phyloP scores from a whole-genome alignment of 2,329 filamentous ascomycete genomes.

The Karstenula rhodostoma region DNA sequence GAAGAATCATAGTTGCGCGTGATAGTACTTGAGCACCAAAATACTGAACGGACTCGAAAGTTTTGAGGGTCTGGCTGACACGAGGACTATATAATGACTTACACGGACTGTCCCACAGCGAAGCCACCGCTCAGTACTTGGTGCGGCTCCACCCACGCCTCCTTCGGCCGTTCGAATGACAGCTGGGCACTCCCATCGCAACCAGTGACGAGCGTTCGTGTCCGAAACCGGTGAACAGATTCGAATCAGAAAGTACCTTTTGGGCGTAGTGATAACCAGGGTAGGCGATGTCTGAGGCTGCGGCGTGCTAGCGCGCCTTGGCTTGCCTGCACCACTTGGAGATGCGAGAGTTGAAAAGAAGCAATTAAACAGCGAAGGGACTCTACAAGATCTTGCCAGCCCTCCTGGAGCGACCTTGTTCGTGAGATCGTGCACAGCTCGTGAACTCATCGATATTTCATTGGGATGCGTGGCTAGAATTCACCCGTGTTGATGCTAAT shows the following conservation, averaged over 20 bases:
- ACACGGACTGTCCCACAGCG: slow-evolving; percentile 7
- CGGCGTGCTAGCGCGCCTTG: slow-evolving; percentile 6
- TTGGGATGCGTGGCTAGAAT: not conserved
- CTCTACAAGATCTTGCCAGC: not conserved
- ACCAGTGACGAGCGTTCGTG: not conserved
- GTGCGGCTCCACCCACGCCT: not conserved
- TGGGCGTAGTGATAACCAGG: not conserved
- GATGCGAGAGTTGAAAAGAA: not conserved
- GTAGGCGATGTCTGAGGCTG: slow-evolving; percentile 6
- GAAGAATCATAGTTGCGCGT: slow-evolving; percentile 25
- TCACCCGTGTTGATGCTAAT: not conserved
- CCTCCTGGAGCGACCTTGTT: not conserved
- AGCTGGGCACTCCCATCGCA: not conserved
- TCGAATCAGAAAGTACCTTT: not conserved
- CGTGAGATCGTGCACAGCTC: not conserved
- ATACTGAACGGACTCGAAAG: not conserved
- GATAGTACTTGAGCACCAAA: not conserved
- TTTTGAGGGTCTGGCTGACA: not conserved
- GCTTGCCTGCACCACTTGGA: not conserved
- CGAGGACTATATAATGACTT: not conserved
- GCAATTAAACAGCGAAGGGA: not conserved
- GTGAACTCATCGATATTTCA: too few relatives aligned
- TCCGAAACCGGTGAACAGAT: slow-evolving; percentile 8
- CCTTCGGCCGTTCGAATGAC: not conserved
- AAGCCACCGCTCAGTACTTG: slow-evolving; percentile 6